Base-by-base conservation (phyloP, 2,329 filamentous ascomycete genomes). In the Coleophoma crateriformis region DNA sequence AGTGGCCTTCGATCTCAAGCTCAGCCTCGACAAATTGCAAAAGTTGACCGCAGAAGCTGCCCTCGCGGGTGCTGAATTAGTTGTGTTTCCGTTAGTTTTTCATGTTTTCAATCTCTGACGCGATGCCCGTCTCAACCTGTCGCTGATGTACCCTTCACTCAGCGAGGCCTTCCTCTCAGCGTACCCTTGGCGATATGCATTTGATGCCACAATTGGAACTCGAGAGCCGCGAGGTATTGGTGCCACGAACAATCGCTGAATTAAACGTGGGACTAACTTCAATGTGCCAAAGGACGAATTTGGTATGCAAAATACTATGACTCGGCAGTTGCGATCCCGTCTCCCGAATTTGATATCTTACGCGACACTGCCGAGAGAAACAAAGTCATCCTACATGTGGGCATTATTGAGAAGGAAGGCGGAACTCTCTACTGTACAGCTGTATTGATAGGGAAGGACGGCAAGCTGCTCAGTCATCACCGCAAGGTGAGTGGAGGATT, bases 171-270 rank as follows among this genome's bases (percentile, higher is more conserved):
- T 71, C 50, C 54, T 71, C 20, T 70, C 69, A 10, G 69, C 69
- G 13, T 71, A 71, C 50, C 69, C 68, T 17, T 72, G 69, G 69
- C 56, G 68, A 32, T 72, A 71, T 54, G 63, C 66, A 12, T 71
- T 71, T 49, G 69, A 71, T 60, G 61, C 66, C n/a, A 71, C 69
- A 4, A 64, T 72, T 54, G 68, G 69, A 33, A 62, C 65, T 5
- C 62, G 69, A 20, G 69, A 71, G 52, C 64, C 63, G 6, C 62
- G 68, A 57, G 68, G 68, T 69, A 56, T 47, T 37, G 34, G 4
- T 37, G 34, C 34, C 34, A 37, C 34, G n/a, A 37, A 12, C 34
- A n/a, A 37, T 37, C 12, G 34, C 34, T 12, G 34, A 37, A 37
- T 12, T 12, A 37, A 37, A 37, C 34, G 3, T 37, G 34, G 34